Conservation (phyloP, 106 monocot genomes). For the Allium fistulosum region DNA sequence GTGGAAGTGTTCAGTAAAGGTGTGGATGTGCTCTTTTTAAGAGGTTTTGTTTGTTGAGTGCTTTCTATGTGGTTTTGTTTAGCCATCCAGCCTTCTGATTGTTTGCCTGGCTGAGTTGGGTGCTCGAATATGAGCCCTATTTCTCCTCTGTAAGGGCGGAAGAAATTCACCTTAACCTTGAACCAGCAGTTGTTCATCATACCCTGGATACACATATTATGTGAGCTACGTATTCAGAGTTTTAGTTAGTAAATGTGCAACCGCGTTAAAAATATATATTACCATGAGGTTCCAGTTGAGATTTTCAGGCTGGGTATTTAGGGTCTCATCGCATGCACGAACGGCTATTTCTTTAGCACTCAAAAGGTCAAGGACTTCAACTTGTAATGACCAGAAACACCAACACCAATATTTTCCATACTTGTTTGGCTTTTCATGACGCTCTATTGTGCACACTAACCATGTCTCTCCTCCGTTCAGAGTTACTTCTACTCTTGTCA, state of each 20-base stretch:
- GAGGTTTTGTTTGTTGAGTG: constrained; percentile 14
- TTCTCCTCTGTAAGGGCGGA: constrained; percentile 60
- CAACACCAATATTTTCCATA: constrained; percentile 99
- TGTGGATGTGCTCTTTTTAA: constrained; percentile 58
- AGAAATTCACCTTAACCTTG: constrained; percentile 48
- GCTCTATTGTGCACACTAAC: constrained; percentile 57
- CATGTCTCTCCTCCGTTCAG: constrained; percentile 89
- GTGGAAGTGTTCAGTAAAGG: constrained; percentile 58
- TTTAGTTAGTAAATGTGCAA: too few relatives aligned
- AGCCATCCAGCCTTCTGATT: constrained; percentile 84
- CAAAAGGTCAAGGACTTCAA: constrained; percentile 59
- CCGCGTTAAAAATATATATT: neutral
- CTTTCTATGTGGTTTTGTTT: constrained; percentile 49
- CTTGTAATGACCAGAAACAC: constrained; percentile 91
- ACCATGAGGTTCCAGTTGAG: constrained; percentile 98
- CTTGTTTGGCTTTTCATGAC: constrained; percentile 74
- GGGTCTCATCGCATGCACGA: constrained; percentile 85
- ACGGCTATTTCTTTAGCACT: constrained; percentile 77
- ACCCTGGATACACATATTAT: constrained; percentile 37
- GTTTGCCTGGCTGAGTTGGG: constrained; percentile 85
- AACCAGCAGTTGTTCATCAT: constrained; percentile 99
- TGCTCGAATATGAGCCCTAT: constrained; percentile 79
- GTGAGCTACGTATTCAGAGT: neutral
- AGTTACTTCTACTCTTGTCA: constrained; percentile 95
- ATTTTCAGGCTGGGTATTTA: constrained; percentile 94